Conservation (phyloP, 2,329 filamentous ascomycete genomes). For the Neofusicoccum laricinum region DNA sequence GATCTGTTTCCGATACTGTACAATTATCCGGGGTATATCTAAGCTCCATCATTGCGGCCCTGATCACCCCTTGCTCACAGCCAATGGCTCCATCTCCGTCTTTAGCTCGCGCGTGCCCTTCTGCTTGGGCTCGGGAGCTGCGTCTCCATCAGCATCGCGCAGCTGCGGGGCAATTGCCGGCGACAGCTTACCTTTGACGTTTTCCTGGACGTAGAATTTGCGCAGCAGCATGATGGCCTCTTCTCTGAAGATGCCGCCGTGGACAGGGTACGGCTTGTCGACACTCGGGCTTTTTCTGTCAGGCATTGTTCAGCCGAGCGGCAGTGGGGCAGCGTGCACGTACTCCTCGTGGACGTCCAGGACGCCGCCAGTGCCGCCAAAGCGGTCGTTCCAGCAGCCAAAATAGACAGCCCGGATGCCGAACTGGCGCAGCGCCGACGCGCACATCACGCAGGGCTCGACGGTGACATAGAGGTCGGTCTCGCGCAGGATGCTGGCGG, state of each 20-base stretch:
- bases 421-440: constrained; percentile 84
- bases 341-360: constrained; percentile 77
- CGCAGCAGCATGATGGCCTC: constrained; percentile 90
- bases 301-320: constrained; percentile 15
- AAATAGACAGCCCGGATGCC: constrained; percentile 89
- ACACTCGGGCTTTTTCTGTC: constrained; percentile 56
- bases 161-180: background rate
- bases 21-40: constrained; percentile 3
- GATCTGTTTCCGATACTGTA: constrained; percentile 4
- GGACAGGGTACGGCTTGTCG: constrained; percentile 75
- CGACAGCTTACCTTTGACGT: constrained; percentile 69
- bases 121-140: constrained; percentile 61
- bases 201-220: constrained; percentile 97
- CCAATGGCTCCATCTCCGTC: constrained; percentile 50
- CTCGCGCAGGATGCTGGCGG: constrained; percentile 66
- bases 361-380: constrained; percentile 93
- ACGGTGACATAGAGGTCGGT: constrained; percentile 93
- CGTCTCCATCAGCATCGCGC: background rate
- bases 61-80: background rate
- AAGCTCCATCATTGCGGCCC: background rate
- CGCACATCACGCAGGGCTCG: constrained; percentile 98
- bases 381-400: constrained; percentile 93
- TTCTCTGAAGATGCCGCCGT: constrained; percentile 83
- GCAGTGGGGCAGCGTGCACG: constrained; percentile 23
- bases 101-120: constrained; percentile 65